Evolutionary conservation across 164 flowering plant genomes (phyloP), one percentile per base, ranked within the genome.

Genomic region (Paratinospora sagittata): DNA sequence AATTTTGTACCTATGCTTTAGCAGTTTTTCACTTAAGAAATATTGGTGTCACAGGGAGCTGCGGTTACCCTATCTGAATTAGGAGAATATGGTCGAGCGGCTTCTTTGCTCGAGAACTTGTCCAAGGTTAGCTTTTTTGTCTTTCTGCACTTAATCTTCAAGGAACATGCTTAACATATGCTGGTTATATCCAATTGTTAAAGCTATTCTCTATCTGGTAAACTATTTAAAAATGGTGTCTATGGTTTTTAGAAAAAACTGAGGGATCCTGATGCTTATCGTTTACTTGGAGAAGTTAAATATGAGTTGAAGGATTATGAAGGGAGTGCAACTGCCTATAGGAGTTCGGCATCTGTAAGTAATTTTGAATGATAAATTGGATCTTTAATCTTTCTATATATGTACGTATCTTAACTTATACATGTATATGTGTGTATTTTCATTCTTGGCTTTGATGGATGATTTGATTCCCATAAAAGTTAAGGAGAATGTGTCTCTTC

Each of bases 231-330:
- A 37, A 10, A 12, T 74, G 11, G 24, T 30, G 10, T 17, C 24
- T 63, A 9, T 64, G 52, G 24, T 80, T 17, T 74, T 39, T 73
- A 93, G 98, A 90, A 84, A 78, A 93, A 82, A 68, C 83, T 88
- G 70, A 78, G 61, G 74, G 94, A 89, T 57, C 87, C 88, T 70
- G 96, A 92, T 65, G 95, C 84, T 73, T 89, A 83, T 73, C 97
- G 95, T 70, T 83, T 94, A 80, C 95, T 90, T 67, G 97, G 93
- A 72, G 97, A 91, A 80, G 91, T 94, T 37, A 92, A 88, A 80
- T 94, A 77, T 78, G 86, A 82, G 71, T 91, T 92, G 33, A 89
- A 87, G 77, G 97, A 94, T 82, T 92, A 85, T 82, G 92, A 85
- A 34, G 95, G 95, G 58, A 92, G 97, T 82, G 85, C 76, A 66